Evolutionary conservation across 352 stramenopile species (phyloP), one percentile per base, ranked within the genome.

Genomic region (Phytophthora pseudosyringae): DNA sequence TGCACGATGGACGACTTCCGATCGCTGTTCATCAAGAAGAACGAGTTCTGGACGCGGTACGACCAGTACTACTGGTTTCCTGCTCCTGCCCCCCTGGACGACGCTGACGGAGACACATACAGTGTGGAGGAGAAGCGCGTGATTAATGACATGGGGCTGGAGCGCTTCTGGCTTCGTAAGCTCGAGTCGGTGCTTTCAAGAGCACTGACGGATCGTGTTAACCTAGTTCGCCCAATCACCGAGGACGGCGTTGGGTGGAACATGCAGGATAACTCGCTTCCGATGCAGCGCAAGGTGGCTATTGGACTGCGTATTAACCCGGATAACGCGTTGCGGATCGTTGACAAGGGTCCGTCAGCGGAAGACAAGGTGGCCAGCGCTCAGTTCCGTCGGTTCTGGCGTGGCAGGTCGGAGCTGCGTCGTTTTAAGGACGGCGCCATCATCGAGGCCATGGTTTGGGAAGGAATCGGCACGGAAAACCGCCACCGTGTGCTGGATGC

Each of bases 351-450:
- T 4, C 92, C 92, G 16, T 73, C 81, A 0, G 91, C 88, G 0
- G 91, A 97, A n/a, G 82, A 97, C 66, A 90, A 83, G 39, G 54
- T 65, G 7, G 78, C 68, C 11, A 91, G 88, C 25, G 48, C 67
- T 6, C 61, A 76, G 36, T 98, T 98, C 76, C 89, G 90, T 51
- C 64, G 71, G 11, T 98, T 98, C 50, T 98, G 93, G 93, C 90
- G 89, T 13, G 66, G 74, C 31, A 94, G 94, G 62, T 87, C 88
- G 0, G 90, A 98, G 63, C 60, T 98, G 31, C 88, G 92, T 49
- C 86, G 91, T 10, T 97, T 97, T 65, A 95, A 95, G 55, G 90
- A 97, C 53, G 90, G 91, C 5, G 77, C 90, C 18, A 97, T 97
- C 46, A 60, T 97, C 10, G 91, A 97, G 59, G 86, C 90, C 2